Conservation (phyloP, 2,329 filamentous ascomycete genomes). For the Phoma sp. region DNA sequence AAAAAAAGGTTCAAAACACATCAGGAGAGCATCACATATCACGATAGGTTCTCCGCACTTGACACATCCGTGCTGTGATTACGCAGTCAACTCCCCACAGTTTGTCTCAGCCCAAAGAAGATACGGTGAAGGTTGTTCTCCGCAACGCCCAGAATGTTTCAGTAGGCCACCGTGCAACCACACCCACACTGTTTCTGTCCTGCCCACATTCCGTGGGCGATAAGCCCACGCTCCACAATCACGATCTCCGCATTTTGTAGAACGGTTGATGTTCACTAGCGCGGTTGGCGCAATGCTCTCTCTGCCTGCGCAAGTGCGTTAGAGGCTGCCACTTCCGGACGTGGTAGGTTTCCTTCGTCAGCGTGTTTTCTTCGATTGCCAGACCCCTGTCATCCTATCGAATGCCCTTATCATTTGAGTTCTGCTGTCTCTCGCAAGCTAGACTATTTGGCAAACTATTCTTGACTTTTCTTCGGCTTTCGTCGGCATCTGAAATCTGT, state of each 20-base stretch:
- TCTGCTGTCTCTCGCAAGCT: conserved; percentile 10
- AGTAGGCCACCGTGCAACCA: conserved; percentile 15
- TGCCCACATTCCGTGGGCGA: conserved; percentile 23
- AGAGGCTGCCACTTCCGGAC: conserved; percentile 17
- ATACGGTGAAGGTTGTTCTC: conserved; percentile 16
- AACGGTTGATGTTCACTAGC: conserved; percentile 3
- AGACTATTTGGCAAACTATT: neutral
- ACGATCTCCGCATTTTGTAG: conserved; percentile 20
- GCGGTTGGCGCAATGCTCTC: conserved; percentile 10
- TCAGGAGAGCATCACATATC: conserved; percentile 26
- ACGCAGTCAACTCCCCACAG: conserved; percentile 21
- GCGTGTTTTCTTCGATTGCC: conserved; percentile 4
- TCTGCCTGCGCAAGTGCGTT: neutral
- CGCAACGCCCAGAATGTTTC: conserved; percentile 18
- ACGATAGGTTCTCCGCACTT: conserved; percentile 22
- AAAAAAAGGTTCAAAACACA: conserved; percentile 7
- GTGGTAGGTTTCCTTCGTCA: conserved; percentile 17
- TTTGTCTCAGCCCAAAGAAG: conserved; percentile 18
- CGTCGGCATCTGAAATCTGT: conserved; percentile 5
- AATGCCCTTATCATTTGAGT: conserved; percentile 8
- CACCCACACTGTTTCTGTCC: conserved; percentile 21
- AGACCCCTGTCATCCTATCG: conserved; percentile 13
- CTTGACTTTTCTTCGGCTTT: conserved; percentile 5
- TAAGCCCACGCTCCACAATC: conserved; percentile 24
- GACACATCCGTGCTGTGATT: conserved; percentile 16